A percentile compares a stretch with the other conserved stretches of the same genome.
These are phyloP conservation scores for Coemansia sp. DNA, from an alignment of 192 early-diverging fungal species.

Conservation along the genomic window DNA sequence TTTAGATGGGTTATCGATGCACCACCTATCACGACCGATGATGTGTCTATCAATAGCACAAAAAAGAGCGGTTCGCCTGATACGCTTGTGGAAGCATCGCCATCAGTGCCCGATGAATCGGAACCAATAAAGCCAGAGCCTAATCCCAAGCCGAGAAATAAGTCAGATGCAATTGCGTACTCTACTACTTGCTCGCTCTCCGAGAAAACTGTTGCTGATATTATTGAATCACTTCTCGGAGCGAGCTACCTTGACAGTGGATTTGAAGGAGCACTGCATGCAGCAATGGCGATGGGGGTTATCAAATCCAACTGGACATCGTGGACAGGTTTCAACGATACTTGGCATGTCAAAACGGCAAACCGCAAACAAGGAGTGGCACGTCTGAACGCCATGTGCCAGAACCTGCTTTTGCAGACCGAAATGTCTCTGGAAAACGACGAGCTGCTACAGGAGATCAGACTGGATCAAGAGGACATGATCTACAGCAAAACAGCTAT, in stretches of 20 bases:
- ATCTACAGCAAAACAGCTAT: slow-evolving; percentile 11
- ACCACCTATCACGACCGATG: not conserved
- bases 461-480: slow-evolving; percentile 35
- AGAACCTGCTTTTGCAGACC: not conserved
- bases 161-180: too few species aligned
- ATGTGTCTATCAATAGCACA: not conserved
- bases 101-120: too few species aligned
- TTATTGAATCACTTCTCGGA: slow-evolving; percentile 80
- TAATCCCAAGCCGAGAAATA: not conserved
- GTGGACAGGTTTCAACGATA: slow-evolving; percentile 24
- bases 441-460: slow-evolving; percentile 24
- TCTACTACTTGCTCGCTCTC: slow-evolving; percentile 53
- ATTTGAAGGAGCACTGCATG: slow-evolving; percentile 50
- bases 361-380: slow-evolving; percentile 17
- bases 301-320: slow-evolving; percentile 23
- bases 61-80: not conserved
- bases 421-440: slow-evolving; percentile 1
- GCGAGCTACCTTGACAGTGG: slow-evolving; percentile 66
- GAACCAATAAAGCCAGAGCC: not conserved
- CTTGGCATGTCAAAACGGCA: slow-evolving; percentile 17
- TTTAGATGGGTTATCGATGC: slow-evolving; percentile 19
- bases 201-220: slow-evolving; percentile 83
- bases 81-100: not conserved
- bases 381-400: slow-evolving; percentile 18
- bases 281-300: slow-evolving; percentile 57